Evolutionary conservation across 768 basidiomycete species (phyloP).

Genomic region (Mycena rebaudengoi): DNA sequence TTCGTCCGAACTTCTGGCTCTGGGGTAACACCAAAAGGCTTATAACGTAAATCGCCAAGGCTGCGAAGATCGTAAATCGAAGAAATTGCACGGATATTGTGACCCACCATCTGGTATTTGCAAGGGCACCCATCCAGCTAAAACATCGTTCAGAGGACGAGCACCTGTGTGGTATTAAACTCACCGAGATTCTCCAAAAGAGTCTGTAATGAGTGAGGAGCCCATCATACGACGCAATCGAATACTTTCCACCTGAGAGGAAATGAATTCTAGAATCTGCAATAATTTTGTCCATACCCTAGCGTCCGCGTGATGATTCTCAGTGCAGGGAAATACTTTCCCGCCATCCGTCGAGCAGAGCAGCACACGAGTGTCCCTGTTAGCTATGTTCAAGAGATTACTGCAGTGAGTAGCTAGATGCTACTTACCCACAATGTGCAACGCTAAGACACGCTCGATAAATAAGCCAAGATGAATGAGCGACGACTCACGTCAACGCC

Average conservation of each 20-base stretch:
- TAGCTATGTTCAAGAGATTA: slow-evolving; percentile 1
- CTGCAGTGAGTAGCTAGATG: neutral
- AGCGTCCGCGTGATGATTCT: slow-evolving; percentile 95
- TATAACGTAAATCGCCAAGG: slow-evolving; percentile 89
- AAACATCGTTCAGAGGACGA: neutral
- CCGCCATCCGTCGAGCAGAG: slow-evolving; percentile 81
- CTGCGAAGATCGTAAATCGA: slow-evolving; percentile 47
- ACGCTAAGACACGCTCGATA: slow-evolving; percentile 45
- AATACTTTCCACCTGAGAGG: slow-evolving; percentile 82
- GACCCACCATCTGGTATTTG: slow-evolving; percentile 86
- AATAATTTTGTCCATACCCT: too few relatives aligned
- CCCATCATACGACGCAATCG: slow-evolving; percentile 91
- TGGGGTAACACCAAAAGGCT: slow-evolving; percentile 90
- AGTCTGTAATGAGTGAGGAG: slow-evolving; percentile 88
- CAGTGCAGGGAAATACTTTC: slow-evolving; percentile 85
- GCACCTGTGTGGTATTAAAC: slow-evolving; percentile 16
- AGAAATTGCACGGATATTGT: neutral
- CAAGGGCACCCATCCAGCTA: slow-evolving; percentile 95
- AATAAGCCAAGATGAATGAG: neutral
- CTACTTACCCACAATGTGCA: slow-evolving; percentile 87
- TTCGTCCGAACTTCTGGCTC: slow-evolving; percentile 88
- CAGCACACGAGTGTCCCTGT: slow-evolving; percentile 89
- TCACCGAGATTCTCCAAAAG: slow-evolving; percentile 91
- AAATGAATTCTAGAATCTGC: too few relatives aligned
- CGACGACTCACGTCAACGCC: slow-evolving; percentile 61